phyloP scores from a whole-genome alignment of 148 eudicot genomes.

The Diospyros kaki region DNA sequence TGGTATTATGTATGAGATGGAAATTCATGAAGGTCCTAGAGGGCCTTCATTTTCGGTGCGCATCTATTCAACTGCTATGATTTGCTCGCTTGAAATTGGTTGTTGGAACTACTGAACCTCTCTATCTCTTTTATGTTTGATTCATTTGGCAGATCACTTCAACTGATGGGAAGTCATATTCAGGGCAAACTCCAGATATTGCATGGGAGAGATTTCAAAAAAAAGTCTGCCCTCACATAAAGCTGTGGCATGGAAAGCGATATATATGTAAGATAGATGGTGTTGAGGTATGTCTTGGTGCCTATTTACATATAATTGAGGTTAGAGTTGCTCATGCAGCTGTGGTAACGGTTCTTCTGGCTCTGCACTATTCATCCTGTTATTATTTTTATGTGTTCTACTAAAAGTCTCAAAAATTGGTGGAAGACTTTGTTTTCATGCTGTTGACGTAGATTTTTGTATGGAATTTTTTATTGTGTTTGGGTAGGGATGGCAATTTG shows the following conservation, averaged over 20 bases:
- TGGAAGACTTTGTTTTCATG: not conserved
- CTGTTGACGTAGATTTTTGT: not conserved
- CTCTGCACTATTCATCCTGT: not conserved
- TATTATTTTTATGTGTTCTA: not conserved
- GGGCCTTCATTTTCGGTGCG: conserved; percentile 84
- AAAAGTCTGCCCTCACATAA: conserved; percentile 57
- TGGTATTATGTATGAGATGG: conserved; percentile 65
- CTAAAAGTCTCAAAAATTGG: not conserved
- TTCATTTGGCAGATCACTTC: conserved; percentile 59
- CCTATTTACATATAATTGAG: not conserved
- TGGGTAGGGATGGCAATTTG: not conserved
- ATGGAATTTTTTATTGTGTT: not conserved
- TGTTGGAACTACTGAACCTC: not conserved
- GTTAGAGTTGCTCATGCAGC: not conserved
- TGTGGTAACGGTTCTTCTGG: not conserved
- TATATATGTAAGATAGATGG: conserved; percentile 84
- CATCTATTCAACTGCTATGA: conserved; percentile 11
- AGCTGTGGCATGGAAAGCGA: conserved; percentile 83
- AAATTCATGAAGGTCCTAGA: conserved; percentile 73
- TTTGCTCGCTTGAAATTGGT: conserved; percentile 4
- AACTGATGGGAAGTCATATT: conserved; percentile 56
- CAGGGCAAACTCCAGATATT: conserved; percentile 93
- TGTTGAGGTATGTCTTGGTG: conserved; percentile 60
- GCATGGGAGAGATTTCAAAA: conserved; percentile 87
- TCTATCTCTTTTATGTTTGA: not conserved